Conservation (phyloP, 768 basidiomycete genomes). For the Auricularia sp. region DNA sequence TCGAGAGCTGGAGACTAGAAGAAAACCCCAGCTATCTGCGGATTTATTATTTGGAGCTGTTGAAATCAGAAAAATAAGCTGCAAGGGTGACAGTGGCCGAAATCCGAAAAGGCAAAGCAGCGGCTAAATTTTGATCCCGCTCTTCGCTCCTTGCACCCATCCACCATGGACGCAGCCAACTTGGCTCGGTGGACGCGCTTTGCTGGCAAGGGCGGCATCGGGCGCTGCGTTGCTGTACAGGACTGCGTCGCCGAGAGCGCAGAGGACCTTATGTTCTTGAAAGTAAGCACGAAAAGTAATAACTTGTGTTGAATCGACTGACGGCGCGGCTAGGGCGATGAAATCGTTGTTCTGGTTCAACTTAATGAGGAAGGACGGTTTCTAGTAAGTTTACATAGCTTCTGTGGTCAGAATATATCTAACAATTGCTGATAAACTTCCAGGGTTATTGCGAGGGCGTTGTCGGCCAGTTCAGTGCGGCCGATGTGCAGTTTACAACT, state of each 20-base stretch:
- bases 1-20: too few species aligned
- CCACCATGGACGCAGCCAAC: constrained; percentile 51
- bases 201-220: constrained; percentile 77
- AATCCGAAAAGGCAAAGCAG: not conserved
- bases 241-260: constrained; percentile 67
- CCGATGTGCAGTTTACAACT: constrained; percentile 56
- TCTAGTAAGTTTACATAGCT: constrained; percentile 38
- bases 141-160: not conserved
- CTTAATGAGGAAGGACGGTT: constrained; percentile 43
- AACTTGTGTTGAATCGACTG: not conserved
- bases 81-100: too few species aligned
- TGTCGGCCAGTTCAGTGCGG: constrained; percentile 60
- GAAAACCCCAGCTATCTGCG: too few species aligned
- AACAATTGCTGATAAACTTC: not conserved
- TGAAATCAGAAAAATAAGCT: too few species aligned
- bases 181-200: constrained; percentile 77
- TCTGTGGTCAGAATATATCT: not conserved
- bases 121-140: not conserved
- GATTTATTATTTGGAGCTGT: too few species aligned
- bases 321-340: constrained; percentile 46
- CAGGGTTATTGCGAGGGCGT: constrained; percentile 86
- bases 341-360: constrained; percentile 70
- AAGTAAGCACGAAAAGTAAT: constrained; percentile 35
- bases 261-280: constrained; percentile 81
- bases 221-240: constrained; percentile 58